A percentile compares a stretch with the other conserved stretches of the same genome.
phyloP scores from a whole-genome alignment of 2,329 filamentous ascomycete species.

The Colletotrichum sp. region DNA sequence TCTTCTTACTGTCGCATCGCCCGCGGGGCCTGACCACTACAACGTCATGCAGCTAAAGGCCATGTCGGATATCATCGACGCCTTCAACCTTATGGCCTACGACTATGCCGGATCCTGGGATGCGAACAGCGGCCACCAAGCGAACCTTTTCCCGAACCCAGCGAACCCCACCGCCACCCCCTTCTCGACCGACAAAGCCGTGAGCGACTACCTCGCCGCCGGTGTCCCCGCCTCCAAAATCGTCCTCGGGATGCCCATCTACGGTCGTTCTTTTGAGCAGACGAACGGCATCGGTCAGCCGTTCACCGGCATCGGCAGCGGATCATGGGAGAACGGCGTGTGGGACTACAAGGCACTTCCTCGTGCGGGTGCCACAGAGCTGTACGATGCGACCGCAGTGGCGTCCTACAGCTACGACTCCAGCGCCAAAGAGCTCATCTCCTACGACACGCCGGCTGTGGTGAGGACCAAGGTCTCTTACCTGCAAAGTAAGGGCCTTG shows the following conservation, averaged over 20 bases:
- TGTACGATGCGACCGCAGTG: conserved; percentile 60
- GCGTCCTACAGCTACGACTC: conserved; percentile 77
- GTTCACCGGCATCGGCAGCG: conserved; percentile 69
- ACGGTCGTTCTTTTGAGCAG: conserved; percentile 70
- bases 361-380: conserved; percentile 59
- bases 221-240: conserved; percentile 72
- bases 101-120: conserved; percentile 77
- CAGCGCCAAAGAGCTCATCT: conserved; percentile 66
- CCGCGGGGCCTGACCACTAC: conserved; percentile 55
- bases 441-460: conserved; percentile 71
- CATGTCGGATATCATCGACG: conserved; percentile 49
- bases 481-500: conserved; percentile 66
- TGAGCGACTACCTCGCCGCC: conserved; percentile 68
- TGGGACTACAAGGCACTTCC: conserved; percentile 86
- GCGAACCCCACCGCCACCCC: conserved; percentile 65
- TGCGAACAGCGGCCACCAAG: conserved; percentile 66
- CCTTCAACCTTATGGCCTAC: conserved; percentile 73
- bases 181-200: conserved; percentile 70
- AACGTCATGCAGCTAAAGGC: conserved; percentile 47
- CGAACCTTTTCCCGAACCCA: conserved; percentile 69
- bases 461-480: conserved; percentile 69
- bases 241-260: conserved; percentile 80
- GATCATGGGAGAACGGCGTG: conserved; percentile 75
- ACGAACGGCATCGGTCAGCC: conserved; percentile 69
- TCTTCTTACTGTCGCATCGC: conserved; percentile 57